These are phyloP conservation scores for Calonectria montana DNA, from an alignment of 2,329 filamentous ascomycete genomes.

Conservation along the genomic window DNA sequence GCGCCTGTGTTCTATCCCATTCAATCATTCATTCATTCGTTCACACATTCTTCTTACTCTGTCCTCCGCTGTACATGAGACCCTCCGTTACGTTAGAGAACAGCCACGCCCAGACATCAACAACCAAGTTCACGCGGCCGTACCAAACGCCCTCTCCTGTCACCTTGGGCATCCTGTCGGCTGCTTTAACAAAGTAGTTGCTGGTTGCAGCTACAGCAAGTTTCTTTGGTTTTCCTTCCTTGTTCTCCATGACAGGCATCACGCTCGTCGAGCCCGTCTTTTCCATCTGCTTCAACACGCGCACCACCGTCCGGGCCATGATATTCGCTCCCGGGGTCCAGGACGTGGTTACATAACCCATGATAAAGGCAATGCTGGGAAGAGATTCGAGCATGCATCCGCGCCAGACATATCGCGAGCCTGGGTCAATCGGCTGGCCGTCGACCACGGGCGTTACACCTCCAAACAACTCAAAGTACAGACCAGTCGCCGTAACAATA, in stretches of 20 bases:
- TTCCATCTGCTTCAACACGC: conserved; percentile 66
- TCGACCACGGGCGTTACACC: conserved; percentile 66
- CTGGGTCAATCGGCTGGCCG: conserved; percentile 58
- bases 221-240: conserved; percentile 37
- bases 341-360: conserved; percentile 73
- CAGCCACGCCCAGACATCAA: conserved; percentile 45
- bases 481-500: conserved; percentile 76
- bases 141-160: conserved; percentile 51
- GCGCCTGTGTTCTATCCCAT: neutral
- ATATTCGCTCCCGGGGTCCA: conserved; percentile 77
- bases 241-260: conserved; percentile 54
- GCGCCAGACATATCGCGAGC: conserved; percentile 70
- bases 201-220: conserved; percentile 45
- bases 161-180: conserved; percentile 50
- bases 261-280: conserved; percentile 56
- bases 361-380: conserved; percentile 70
- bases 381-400: conserved; percentile 74
- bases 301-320: conserved; percentile 57
- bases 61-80: conserved; percentile 42
- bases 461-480: conserved; percentile 69
- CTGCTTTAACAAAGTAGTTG: conserved; percentile 51
- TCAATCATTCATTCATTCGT: neutral
- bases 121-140: conserved; percentile 44
- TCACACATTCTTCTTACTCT: conserved; percentile 40
- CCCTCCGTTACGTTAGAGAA: conserved; percentile 47